phyloP scores from a whole-genome alignment of 371 early-diverging fungal species.

The Mortierella sp. region DNA sequence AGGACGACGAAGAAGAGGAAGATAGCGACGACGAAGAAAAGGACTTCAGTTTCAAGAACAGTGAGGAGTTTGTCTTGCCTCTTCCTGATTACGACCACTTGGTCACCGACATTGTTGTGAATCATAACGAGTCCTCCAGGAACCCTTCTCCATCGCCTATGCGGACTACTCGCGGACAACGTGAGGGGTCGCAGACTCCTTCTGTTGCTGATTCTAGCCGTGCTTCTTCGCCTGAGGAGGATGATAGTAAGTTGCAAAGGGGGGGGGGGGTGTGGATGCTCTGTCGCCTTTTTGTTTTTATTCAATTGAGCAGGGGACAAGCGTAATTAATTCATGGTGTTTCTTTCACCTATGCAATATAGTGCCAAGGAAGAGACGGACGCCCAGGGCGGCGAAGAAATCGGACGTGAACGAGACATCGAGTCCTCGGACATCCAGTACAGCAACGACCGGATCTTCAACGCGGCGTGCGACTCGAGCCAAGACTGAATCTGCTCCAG shows the following conservation, averaged over 20 bases:
- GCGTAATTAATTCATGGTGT: neutral
- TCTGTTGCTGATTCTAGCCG: conserved; percentile 64
- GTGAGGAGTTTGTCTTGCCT: conserved; percentile 69
- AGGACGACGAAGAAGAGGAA: conserved; percentile 38
- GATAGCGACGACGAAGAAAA: conserved; percentile 59
- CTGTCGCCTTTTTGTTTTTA: too few relatives aligned
- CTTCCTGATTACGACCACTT: conserved; percentile 70
- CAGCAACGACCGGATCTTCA: conserved; percentile 27
- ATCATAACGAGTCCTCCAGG: conserved; percentile 57
- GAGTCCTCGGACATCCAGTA: conserved; percentile 40
- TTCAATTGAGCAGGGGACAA: neutral
- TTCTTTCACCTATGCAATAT: neutral
- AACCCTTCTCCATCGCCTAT: conserved; percentile 65
- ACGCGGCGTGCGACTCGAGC: conserved; percentile 44
- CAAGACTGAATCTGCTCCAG: conserved; percentile 40
- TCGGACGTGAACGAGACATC: conserved; percentile 51
- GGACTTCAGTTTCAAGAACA: conserved; percentile 55
- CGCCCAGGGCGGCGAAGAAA: conserved; percentile 44
- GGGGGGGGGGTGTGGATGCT: too few relatives aligned
- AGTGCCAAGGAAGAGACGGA: conserved; percentile 47
- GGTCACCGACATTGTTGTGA: conserved; percentile 64
- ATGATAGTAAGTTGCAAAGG: conserved; percentile 70
- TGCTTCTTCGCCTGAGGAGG: conserved; percentile 73
- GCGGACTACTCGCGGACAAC: conserved; percentile 60
- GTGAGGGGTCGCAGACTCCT: conserved; percentile 69